Percentiles rank a stretch among this genome's conserved stretches.
These are phyloP conservation scores for Striga hermonthica DNA, from an alignment of 305 asterid genomes.

Conservation along the genomic window DNA sequence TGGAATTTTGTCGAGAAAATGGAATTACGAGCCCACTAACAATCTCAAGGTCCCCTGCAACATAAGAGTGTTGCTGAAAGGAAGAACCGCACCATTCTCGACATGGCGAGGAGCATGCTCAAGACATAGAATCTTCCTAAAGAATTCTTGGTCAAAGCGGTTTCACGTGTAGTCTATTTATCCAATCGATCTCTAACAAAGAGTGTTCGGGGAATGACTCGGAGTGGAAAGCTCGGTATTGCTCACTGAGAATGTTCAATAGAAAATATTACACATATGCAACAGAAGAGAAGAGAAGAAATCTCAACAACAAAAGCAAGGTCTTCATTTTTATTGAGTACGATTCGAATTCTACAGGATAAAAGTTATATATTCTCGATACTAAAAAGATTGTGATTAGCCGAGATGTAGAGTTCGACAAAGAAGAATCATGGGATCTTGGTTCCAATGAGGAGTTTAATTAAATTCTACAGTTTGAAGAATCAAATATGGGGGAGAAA, in stretches of 20 bases:
- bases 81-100: constrained; percentile 4
- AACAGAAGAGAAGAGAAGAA: neutral
- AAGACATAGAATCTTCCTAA: neutral
- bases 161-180: neutral
- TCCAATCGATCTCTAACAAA: neutral
- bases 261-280: neutral
- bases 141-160: neutral
- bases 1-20: constrained; percentile 3
- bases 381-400: neutral
- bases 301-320: neutral
- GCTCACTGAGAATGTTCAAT: neutral
- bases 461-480: too few species aligned
- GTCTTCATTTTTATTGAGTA: neutral
- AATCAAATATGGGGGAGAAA: too few species aligned
- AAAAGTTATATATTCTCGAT: neutral
- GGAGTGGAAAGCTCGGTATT: neutral
- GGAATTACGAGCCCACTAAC: constrained; percentile 1
- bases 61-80: constrained; percentile 25
- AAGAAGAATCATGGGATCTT: neutral
- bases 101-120: neutral
- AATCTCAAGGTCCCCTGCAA: constrained; percentile 12
- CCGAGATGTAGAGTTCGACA: neutral
- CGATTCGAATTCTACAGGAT: neutral
- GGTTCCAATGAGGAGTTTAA: too few species aligned
- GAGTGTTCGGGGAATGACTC: neutral